Evolutionary conservation across 768 basidiomycete genomes (phyloP).

Genomic region (Rhizopogon vinicolor): DNA sequence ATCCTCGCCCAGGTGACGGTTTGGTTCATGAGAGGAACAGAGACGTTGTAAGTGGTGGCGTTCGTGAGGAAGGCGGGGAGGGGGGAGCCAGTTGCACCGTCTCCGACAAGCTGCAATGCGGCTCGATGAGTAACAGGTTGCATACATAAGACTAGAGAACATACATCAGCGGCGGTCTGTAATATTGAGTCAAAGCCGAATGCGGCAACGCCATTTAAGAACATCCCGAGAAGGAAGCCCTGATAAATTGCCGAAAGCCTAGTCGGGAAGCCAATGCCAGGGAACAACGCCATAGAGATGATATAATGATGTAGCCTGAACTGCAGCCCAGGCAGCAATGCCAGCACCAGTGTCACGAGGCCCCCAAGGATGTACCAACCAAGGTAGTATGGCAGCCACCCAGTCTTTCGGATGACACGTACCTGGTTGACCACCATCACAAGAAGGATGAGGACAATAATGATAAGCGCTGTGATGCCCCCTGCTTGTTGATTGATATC

Average conservation of each 20-base stretch:
- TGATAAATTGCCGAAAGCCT: constrained; percentile 76
- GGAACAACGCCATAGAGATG: constrained; percentile 66
- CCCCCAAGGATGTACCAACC: constrained; percentile 71
- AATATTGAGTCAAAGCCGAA: constrained; percentile 80
- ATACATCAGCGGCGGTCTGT: constrained; percentile 67
- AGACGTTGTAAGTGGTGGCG: constrained; percentile 58
- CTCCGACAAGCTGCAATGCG: constrained; percentile 57
- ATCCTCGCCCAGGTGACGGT: constrained; percentile 53
- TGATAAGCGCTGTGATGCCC: constrained; percentile 60
- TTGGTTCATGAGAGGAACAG: constrained; percentile 50
- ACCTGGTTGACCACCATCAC: constrained; percentile 68
- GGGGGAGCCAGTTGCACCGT: constrained; percentile 64
- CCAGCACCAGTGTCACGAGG: constrained; percentile 59
- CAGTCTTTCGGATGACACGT: constrained; percentile 79
- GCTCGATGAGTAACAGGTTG: constrained; percentile 1
- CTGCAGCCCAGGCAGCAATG: constrained; percentile 61
- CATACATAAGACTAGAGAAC: constrained; percentile 13
- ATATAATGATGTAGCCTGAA: constrained; percentile 84
- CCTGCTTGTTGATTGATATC: constrained; percentile 66
- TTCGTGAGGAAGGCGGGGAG: constrained; percentile 73
- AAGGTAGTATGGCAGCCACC: constrained; percentile 75
- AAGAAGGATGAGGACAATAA: constrained; percentile 60
- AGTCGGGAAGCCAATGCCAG: constrained; percentile 79
- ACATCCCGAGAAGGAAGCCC: constrained; percentile 78
- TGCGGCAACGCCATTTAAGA: constrained; percentile 73